Base-by-base conservation (phyloP, 352 stramenopile genomes). In the Globisporangium acanthophoron region DNA sequence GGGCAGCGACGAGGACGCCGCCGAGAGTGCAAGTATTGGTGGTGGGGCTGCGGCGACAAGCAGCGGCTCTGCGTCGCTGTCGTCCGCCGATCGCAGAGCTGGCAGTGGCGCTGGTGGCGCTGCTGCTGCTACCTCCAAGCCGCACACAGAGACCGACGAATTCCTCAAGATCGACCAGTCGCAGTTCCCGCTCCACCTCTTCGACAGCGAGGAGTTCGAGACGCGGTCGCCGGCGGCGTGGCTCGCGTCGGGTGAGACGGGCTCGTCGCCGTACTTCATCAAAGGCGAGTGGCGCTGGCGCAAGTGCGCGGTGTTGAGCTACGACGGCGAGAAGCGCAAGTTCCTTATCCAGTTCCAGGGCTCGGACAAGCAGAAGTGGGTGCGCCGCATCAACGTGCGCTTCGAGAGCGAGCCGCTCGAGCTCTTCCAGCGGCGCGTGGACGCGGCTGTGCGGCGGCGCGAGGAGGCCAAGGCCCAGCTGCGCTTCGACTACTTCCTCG, bases 401-500 rank as follows among this genome's bases (percentile, higher is more conserved):
- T 98, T 98, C 61, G 85, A 94, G 41, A 85, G 58, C 15, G 85
- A 98, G 69, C 69, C 77, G 15, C 55, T 73, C 3, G 65, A 75
- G 24, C 54, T 65, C 20, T 98, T 96, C 64, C 73, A 96, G 56
- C 54, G 65, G 27, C 84, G 90, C 4, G 73, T 96, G 13, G 73
- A 88, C 21, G 72, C 76, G 0, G 92, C 92, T 0, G 54, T 80
- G 44, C 57, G 59, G 20, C 67, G 79, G 5, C 69, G 90, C 7
- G 86, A 96, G 9, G 70, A 81, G 8, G 78, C 85, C 6, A 97
- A 97, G 62, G 80, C 82, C 0, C 82, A 91, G 61, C 71, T 97
- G 35, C 78, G 92, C 29, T 95, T 98, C 52, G 90, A 98, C 59
- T 81, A 95, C 64, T 97, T 96, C 54, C 69, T 97, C 15, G 55